Evolutionary conservation across 108 stramenopile genomes (phyloP), one percentile per base, ranked within the genome.

Genomic region (Cylindrotheca closterium): DNA sequence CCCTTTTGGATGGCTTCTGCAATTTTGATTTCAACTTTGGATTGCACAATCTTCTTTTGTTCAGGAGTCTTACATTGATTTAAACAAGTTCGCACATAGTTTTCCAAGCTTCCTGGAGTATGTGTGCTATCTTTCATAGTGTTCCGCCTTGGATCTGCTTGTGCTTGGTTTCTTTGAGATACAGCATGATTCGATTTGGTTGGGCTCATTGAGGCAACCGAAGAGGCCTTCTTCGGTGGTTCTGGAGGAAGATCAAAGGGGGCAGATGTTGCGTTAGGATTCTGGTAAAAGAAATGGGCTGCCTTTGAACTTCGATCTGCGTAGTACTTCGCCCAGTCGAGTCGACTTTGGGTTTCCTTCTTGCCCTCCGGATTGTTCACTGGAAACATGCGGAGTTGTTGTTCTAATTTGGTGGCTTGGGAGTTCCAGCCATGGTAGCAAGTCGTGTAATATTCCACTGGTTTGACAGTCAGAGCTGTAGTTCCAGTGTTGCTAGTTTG

Each of bases 271-370:
- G 62, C 45, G 30, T 73, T 50, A 29, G 87, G 77, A 61, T 75
- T 70, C 31, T 49, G 55, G 18, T 73, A 65, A 51, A 80, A 86
- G 69, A 78, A 82, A 69, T 89, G 88, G 8, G 88, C 88, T 48
- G 84, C 79, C 37, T 81, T 68, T 48, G 70, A 68, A 28, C 75
- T 68, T 48, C 78, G 63, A 23, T 79, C 67, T 0, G 83, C 71
- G 37, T 86, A 86, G 51, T 89, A 86, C 50, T 65, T 65, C 3
- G 82, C 82, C 88, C 88, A 89, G 30, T 79, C 67, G 26, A 60
- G 53, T 53, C 67, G 55, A 7, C 66, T 52, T 46, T 77, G 73
- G 32, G 34, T 33, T 42, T 67, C 58, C 30, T 25, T 61, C 32
- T 2, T 47, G 19, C 34, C 27, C 27, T 21, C 12, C 30, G 0